These are phyloP conservation scores for Tubosaeta sp. DNA, from an alignment of 768 basidiomycete genomes.

Conservation along the genomic window DNA sequence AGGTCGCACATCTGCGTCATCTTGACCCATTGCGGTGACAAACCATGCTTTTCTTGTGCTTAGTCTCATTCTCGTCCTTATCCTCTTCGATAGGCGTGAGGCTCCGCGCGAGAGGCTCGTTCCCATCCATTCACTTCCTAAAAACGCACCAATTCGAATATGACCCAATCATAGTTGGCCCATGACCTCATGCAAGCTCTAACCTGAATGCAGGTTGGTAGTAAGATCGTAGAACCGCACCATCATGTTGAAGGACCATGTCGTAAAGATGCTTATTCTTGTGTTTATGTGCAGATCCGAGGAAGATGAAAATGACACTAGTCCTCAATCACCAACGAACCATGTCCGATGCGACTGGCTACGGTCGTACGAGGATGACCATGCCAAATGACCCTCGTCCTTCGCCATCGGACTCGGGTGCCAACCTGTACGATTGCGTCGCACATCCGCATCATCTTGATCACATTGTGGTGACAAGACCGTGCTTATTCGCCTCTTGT, in stretches of 20 bases:
- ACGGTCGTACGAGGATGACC: neutral
- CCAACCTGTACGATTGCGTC: neutral
- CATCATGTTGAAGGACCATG: neutral
- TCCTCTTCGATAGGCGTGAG: neutral
- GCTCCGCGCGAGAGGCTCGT: neutral
- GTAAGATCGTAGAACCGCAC: neutral
- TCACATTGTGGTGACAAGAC: neutral
- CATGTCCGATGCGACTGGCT: neutral
- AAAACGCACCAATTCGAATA: neutral
- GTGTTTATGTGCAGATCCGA: too few species aligned
- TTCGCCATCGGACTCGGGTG: too few species aligned
- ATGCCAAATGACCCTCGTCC: neutral
- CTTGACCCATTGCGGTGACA: neutral
- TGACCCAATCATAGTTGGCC: neutral
- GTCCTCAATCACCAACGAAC: neutral
- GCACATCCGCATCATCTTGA: neutral
- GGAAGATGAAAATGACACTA: too few species aligned
- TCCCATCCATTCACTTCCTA: neutral
- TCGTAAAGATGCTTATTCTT: neutral
- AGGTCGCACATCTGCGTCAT: neutral
- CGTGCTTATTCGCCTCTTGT: neutral
- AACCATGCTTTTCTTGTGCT: neutral
- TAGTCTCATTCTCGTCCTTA: neutral
- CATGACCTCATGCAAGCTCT: neutral
- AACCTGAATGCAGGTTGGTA: too few species aligned